Percentiles rank a stretch among this genome's conserved stretches.
Conservation (phyloP, 495 filamentous ascomycete species). For the Talaromyces borbonicus region DNA sequence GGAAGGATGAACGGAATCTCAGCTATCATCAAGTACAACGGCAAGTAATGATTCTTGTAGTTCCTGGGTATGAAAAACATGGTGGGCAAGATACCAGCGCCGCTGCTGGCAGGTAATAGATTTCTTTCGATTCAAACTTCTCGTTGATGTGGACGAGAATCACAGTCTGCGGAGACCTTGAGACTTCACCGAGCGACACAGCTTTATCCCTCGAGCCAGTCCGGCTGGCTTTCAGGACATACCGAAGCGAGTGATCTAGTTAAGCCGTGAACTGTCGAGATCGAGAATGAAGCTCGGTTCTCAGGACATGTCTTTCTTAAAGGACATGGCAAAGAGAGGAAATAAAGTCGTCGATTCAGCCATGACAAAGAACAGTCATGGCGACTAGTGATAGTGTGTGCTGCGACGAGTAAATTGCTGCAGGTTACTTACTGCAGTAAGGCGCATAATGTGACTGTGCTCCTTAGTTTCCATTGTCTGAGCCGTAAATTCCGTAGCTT, state of each 20-base stretch:
- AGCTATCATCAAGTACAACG: slow-evolving; percentile 55
- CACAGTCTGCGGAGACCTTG: background rate
- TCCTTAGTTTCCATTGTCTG: too few relatives aligned
- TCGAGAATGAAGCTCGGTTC: background rate
- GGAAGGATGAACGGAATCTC: slow-evolving; percentile 64
- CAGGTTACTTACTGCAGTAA: slow-evolving; percentile 2
- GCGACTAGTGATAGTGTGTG: background rate
- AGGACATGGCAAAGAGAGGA: background rate
- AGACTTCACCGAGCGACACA: background rate
- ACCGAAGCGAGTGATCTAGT: background rate
- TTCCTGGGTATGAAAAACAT: slow-evolving; percentile 38
- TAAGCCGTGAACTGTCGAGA: background rate
- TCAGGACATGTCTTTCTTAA: too few relatives aligned
- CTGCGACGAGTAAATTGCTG: too few relatives aligned
- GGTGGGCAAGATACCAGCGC: slow-evolving; percentile 7
- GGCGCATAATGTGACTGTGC: slow-evolving; percentile 2
- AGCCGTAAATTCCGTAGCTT: too few relatives aligned
- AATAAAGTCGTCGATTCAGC: background rate
- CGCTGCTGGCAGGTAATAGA: background rate
- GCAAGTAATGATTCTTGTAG: slow-evolving; percentile 56
- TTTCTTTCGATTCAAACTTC: background rate
- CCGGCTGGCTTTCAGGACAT: slow-evolving; percentile 10
- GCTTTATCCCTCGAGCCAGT: slow-evolving; percentile 5
- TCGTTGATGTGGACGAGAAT: background rate
- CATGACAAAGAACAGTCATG: slow-evolving; percentile 5